phyloP scores from a whole-genome alignment of 1,284 basidiomycete genomes.

The Boletellus sp. region DNA sequence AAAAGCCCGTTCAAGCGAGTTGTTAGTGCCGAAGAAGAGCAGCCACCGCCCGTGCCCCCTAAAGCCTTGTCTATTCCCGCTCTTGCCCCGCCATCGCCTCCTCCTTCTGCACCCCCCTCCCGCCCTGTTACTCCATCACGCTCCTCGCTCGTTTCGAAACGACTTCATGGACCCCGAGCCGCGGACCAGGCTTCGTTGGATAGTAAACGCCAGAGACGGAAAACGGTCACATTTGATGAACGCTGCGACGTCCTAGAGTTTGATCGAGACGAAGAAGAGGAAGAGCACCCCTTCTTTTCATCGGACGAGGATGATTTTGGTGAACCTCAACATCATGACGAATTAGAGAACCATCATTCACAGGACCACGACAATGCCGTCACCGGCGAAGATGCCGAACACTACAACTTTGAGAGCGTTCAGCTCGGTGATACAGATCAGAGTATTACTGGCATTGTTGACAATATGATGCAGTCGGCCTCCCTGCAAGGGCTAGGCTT shows the following conservation, averaged over 20 bases:
- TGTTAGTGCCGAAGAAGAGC: constrained; percentile 19
- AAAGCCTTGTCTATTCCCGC: constrained; percentile 11
- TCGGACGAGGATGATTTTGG: constrained; percentile 37
- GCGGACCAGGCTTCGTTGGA: constrained; percentile 45
- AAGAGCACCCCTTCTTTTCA: constrained; percentile 43
- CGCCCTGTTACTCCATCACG: constrained; percentile 55
- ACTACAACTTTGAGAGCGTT: constrained; percentile 16
- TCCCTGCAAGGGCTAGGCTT: constrained; percentile 26
- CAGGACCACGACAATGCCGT: constrained; percentile 14
- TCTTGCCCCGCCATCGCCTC: constrained; percentile 26
- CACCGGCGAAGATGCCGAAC: constrained; percentile 19
- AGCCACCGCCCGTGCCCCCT: constrained; percentile 28
- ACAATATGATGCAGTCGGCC: constrained; percentile 50
- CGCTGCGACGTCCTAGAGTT: constrained; percentile 88
- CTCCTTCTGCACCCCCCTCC: constrained; percentile 24
- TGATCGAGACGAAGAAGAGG: constrained; percentile 60
- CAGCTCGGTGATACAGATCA: constrained; percentile 43
- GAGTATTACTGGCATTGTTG: constrained; percentile 61
- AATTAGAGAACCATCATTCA: constrained; percentile 18
- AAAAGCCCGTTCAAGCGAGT: constrained; percentile 78
- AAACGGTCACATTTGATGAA: constrained; percentile 86
- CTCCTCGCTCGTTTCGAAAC: constrained; percentile 75
- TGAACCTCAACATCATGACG: constrained; percentile 19
- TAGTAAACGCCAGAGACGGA: constrained; percentile 52
- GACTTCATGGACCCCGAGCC: constrained; percentile 78